These are phyloP conservation scores for Zygotorulaspora mrakii DNA, from an alignment of 1,139 yeast species.

Conservation along the genomic window DNA sequence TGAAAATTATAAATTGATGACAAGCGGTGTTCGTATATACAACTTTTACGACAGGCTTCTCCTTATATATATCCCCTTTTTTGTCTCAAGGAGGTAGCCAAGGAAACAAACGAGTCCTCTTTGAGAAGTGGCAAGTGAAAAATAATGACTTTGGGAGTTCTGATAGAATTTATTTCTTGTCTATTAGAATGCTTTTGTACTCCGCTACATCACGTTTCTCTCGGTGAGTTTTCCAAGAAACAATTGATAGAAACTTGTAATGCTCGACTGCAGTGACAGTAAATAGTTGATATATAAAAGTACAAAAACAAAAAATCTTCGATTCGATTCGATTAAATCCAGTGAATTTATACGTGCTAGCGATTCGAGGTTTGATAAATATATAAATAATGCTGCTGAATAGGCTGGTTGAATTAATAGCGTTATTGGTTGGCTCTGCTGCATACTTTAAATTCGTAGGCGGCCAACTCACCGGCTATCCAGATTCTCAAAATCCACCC, in stretches of 20 bases:
- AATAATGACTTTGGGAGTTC: neutral
- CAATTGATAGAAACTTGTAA: neutral
- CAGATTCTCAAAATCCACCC: slow-evolving; percentile 5
- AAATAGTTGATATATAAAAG: slow-evolving; percentile 3
- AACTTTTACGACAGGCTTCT: too few species aligned
- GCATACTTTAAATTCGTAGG: neutral
- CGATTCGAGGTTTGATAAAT: too few species aligned
- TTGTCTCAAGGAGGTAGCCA: too few species aligned
- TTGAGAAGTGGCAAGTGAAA: too few species aligned
- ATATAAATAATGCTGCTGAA: neutral
- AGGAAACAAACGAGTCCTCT: too few species aligned
- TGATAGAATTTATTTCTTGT: neutral
- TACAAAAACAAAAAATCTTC: slow-evolving; percentile 5
- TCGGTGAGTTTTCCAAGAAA: neutral
- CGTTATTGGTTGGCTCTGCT: neutral
- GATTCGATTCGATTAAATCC: neutral
- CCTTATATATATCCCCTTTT: neutral
- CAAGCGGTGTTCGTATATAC: too few species aligned
- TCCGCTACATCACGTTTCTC: neutral
- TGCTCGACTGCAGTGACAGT: slow-evolving; percentile 3
- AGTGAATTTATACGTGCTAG: too few species aligned
- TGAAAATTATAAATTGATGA: too few species aligned
- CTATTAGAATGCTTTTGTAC: too few species aligned
- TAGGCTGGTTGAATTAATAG: neutral
- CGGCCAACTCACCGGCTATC: slow-evolving; percentile 5